Evolutionary conservation across 176 grass and related monocot species (phyloP).

Genomic region (Cenchrus fungigraminus): DNA sequence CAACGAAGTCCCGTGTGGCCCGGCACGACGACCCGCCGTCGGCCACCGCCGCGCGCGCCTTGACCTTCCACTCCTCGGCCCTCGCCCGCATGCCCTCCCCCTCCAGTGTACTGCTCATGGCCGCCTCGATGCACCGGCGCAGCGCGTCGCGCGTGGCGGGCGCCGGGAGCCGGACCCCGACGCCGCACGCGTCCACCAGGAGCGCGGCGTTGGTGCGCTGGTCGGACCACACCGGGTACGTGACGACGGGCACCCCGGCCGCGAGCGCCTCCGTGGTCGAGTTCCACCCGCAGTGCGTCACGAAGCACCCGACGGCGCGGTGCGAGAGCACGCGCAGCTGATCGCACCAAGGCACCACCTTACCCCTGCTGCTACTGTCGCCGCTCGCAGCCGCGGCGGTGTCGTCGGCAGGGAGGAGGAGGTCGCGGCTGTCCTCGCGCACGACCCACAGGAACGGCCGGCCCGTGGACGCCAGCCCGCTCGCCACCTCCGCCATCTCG

Average conservation of each 20-base stretch:
- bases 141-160: conserved; percentile 36
- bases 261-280: conserved; percentile 48
- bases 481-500: conserved; percentile 48
- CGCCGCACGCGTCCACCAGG: conserved; percentile 33
- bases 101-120: conserved; percentile 10
- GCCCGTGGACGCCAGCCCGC: neutral
- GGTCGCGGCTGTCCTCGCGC: conserved; percentile 33
- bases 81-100: conserved; percentile 17
- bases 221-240: conserved; percentile 42
- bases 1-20: conserved; percentile 39
- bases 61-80: conserved; percentile 40
- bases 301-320: conserved; percentile 46
- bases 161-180: conserved; percentile 25
- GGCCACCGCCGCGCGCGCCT: conserved; percentile 30
- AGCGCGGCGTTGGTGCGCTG: conserved; percentile 43
- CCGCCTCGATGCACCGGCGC: conserved; percentile 35
- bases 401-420: conserved; percentile 23
- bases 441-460: conserved; percentile 63
- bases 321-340: conserved; percentile 43
- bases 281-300: conserved; percentile 73
- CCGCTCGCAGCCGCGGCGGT: too few species aligned
- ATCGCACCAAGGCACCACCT: neutral
- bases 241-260: conserved; percentile 50
- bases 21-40: conserved; percentile 41
- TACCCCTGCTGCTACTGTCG: neutral